These are phyloP conservation scores for Rhypophila decipiens DNA, from an alignment of 495 filamentous ascomycete genomes.

Conservation along the genomic window DNA sequence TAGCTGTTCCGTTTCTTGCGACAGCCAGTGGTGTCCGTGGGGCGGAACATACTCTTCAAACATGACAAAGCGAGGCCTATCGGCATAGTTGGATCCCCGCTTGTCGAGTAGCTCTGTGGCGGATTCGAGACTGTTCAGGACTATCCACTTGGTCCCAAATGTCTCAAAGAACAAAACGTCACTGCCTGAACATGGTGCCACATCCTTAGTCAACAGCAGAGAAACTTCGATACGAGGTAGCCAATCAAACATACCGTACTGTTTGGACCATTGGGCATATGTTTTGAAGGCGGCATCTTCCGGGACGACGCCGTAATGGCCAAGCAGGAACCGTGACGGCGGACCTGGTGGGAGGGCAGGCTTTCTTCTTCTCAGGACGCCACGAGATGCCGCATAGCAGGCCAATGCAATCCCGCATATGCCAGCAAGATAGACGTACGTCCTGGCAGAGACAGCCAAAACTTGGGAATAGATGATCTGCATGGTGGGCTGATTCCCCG, in stretches of 20 bases:
- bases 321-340: slow-evolving; percentile 33
- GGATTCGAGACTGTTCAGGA: slow-evolving; percentile 33
- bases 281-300: slow-evolving; percentile 32
- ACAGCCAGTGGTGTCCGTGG: not conserved
- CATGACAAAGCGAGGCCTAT: slow-evolving; percentile 41
- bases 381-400: not conserved
- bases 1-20: not conserved
- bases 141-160: slow-evolving; percentile 35
- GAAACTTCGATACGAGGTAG: not conserved
- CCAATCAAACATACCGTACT: slow-evolving; percentile 26
- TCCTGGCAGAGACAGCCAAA: not conserved
- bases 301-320: slow-evolving; percentile 35
- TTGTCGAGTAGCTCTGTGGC: slow-evolving; percentile 39
- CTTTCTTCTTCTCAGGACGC: not conserved
- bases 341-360: slow-evolving; percentile 31
- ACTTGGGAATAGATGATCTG: not conserved
- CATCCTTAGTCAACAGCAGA: not conserved
- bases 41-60: slow-evolving; percentile 34
- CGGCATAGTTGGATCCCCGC: slow-evolving; percentile 37
- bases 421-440: not conserved
- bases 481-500: not conserved
- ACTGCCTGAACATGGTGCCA: slow-evolving; percentile 6
- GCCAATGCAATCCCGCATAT: not conserved
- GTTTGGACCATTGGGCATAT: slow-evolving; percentile 33
- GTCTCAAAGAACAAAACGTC: slow-evolving; percentile 36